phyloP scores from a whole-genome alignment of 371 early-diverging fungal species.

The Mortierella sp. region DNA sequence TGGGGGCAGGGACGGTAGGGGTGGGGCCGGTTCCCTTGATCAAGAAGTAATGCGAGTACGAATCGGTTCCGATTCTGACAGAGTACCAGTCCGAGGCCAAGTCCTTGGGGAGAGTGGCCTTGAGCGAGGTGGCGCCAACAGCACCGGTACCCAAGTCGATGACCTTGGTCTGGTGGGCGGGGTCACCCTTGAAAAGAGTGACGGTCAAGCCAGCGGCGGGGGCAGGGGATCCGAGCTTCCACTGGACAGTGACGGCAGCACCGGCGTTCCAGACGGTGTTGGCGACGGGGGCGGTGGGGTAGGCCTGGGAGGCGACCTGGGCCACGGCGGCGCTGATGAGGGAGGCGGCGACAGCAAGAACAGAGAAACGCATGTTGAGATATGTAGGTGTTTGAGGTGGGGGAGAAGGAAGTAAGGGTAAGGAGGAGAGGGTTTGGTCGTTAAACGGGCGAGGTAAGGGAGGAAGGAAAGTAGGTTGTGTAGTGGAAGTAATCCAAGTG shows the following conservation, averaged over 20 bases:
- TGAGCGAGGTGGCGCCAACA: conserved; percentile 15
- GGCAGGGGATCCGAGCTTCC: conserved; percentile 25
- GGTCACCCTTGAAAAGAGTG: conserved; percentile 44
- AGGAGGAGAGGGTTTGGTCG: background rate
- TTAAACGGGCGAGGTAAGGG: background rate
- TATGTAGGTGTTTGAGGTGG: background rate
- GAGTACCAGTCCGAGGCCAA: conserved; percentile 42
- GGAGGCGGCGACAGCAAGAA: conserved; percentile 29
- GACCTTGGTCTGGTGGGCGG: conserved; percentile 29
- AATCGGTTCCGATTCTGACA: conserved; percentile 33
- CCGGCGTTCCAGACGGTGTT: conserved; percentile 41
- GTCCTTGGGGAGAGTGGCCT: conserved; percentile 28
- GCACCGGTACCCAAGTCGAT: conserved; percentile 11
- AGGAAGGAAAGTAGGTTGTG: background rate
- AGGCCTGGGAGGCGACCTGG: conserved; percentile 26
- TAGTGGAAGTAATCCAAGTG: conserved; percentile 31
- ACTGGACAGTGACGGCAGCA: conserved; percentile 20
- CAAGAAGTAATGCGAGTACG: conserved; percentile 29
- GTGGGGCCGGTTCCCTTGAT: conserved; percentile 31
- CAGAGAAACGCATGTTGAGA: conserved; percentile 43
- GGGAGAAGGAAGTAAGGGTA: background rate
- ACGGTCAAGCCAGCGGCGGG: conserved; percentile 16
- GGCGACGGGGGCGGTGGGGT: conserved; percentile 42
- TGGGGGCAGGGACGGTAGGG: conserved; percentile 29
- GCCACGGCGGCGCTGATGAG: conserved; percentile 41